Evolutionary conservation across 768 basidiomycete genomes (phyloP).

Genomic region (Lentinula aciculospora): DNA sequence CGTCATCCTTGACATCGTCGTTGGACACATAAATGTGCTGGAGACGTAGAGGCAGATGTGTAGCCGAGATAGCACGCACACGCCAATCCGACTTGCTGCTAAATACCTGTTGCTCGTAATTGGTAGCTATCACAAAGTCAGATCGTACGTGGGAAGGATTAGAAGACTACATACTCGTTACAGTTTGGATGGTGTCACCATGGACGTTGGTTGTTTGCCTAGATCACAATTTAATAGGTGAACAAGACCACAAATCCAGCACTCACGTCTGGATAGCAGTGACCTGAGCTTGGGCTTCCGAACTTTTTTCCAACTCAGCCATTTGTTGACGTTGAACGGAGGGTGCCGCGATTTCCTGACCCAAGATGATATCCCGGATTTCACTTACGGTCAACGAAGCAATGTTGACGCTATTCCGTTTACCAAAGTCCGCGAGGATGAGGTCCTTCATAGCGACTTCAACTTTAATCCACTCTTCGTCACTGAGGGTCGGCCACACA

Average conservation of each 20-base stretch:
- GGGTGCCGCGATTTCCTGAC: constrained; percentile 96
- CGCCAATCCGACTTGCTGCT: constrained; percentile 99
- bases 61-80: constrained; percentile 95
- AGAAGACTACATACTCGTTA: constrained; percentile 64
- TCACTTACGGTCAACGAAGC: constrained; percentile 95
- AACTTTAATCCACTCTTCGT: constrained; percentile 99
- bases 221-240: background rate
- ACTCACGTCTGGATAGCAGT: constrained; percentile 89
- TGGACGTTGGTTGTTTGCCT: constrained; percentile 97
- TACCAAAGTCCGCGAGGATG: constrained; percentile 96
- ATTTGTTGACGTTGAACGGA: constrained; percentile 97
- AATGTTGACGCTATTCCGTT: constrained; percentile 98
- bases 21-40: constrained; percentile 99
- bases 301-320: constrained; percentile 97
- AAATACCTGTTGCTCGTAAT: constrained; percentile 98
- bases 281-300: constrained; percentile 91
- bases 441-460: constrained; percentile 98
- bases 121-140: constrained; percentile 56
- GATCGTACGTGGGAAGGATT: constrained; percentile 1
- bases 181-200: constrained; percentile 92
- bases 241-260: background rate
- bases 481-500: constrained; percentile 90
- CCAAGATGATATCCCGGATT: constrained; percentile 96
- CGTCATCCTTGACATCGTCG: constrained; percentile 98
- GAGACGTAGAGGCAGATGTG: constrained; percentile 90